These are phyloP conservation scores for Schizophyllum amplum DNA, from an alignment of 1,284 basidiomycete genomes.

Conservation along the genomic window DNA sequence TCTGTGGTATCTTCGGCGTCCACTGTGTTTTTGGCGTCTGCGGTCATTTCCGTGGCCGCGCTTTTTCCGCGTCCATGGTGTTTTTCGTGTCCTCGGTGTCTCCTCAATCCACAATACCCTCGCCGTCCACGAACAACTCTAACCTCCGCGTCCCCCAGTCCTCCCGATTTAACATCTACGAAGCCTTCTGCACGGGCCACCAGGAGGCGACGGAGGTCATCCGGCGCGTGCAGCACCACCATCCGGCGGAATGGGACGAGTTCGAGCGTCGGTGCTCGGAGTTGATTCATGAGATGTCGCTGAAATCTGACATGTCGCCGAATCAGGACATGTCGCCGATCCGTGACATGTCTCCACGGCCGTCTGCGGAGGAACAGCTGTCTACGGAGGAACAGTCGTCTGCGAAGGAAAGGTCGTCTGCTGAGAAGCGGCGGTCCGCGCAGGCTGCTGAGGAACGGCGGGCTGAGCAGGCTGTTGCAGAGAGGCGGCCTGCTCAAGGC, in stretches of 20 bases:
- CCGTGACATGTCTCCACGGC: not conserved
- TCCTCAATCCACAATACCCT: not conserved
- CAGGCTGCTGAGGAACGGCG: too few species aligned
- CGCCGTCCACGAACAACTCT: conserved; percentile 4
- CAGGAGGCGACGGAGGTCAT: conserved; percentile 71
- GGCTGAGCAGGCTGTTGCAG: too few species aligned
- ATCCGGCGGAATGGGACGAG: conserved; percentile 67
- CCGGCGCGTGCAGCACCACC: conserved; percentile 50
- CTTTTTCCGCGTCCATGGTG: conserved; percentile 4
- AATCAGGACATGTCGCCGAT: too few species aligned
- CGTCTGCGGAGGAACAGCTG: not conserved
- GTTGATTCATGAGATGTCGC: not conserved
- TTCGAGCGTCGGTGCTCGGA: conserved; percentile 66
- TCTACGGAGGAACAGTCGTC: conserved; percentile 5
- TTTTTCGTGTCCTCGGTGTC: not conserved
- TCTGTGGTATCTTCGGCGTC: not conserved
- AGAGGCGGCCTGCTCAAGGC: too few species aligned
- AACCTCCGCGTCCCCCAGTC: conserved; percentile 45
- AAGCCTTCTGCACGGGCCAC: conserved; percentile 79
- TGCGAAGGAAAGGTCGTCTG: too few species aligned
- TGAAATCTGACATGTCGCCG: too few species aligned
- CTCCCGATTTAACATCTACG: conserved; percentile 68
- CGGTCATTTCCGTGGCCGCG: not conserved
- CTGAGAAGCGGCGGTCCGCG: too few species aligned
- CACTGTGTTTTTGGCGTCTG: conserved; percentile 2